Conservation (phyloP, 2,329 filamentous ascomycete genomes). For the Ilyonectria sp. region DNA sequence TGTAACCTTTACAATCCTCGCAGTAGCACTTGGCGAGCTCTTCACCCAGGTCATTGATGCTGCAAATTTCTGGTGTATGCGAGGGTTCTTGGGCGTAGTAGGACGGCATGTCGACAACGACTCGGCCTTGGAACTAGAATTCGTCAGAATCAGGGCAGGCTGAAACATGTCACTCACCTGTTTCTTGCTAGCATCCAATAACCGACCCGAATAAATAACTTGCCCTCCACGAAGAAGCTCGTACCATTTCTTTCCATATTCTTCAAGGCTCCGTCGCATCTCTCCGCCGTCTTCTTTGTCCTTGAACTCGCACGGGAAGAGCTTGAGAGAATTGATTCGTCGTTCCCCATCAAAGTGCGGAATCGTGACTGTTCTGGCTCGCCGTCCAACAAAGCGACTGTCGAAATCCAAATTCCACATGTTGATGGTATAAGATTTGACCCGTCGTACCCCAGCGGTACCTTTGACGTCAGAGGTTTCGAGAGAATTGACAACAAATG, state of each 20-base stretch:
- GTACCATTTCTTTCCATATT: slow-evolving; percentile 3
- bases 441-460: background rate
- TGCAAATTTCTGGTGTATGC: background rate
- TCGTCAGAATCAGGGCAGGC: background rate
- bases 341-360: slow-evolving; percentile 5
- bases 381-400: background rate
- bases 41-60: background rate
- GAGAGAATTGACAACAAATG: background rate
- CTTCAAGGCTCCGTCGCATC: background rate
- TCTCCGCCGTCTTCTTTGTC: slow-evolving; percentile 1
- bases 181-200: background rate
- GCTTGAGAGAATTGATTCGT: background rate
- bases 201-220: background rate
- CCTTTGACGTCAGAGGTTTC: background rate
- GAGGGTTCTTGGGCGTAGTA: background rate
- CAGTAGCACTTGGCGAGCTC: background rate
- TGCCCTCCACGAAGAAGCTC: background rate
- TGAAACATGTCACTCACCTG: background rate
- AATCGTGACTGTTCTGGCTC: background rate
- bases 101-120: background rate
- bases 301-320: background rate
- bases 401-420: slow-evolving; percentile 1
- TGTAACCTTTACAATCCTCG: background rate
- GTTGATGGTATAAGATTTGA: background rate
- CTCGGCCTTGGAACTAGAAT: background rate